Evolutionary conservation across 495 filamentous ascomycete species (phyloP).

Genomic region (Tuber umbilicatum): DNA sequence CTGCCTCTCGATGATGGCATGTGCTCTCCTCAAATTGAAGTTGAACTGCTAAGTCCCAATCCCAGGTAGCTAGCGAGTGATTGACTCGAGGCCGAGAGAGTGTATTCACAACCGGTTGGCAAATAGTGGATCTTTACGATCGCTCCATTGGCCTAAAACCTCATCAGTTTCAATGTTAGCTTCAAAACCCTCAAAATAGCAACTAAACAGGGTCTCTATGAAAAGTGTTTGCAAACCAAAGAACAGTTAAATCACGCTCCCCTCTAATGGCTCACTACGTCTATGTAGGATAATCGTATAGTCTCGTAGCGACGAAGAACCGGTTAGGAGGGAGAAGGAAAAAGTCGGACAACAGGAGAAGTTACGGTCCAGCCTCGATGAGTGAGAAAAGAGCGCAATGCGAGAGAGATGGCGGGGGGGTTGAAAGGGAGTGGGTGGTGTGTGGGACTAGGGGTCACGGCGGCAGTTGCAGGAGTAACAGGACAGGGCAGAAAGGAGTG

Average conservation of each 20-base stretch:
- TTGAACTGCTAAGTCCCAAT: not conserved
- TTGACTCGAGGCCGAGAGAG: conserved; percentile 2
- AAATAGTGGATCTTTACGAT: conserved; percentile 24
- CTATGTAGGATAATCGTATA: not conserved
- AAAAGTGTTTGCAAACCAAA: not conserved
- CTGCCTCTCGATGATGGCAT: conserved; percentile 29
- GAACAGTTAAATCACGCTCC: not conserved
- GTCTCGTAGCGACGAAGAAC: not conserved
- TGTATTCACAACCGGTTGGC: conserved; percentile 19
- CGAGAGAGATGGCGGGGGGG: not conserved
- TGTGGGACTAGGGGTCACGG: conserved; percentile 15
- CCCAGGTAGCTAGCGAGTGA: not conserved
- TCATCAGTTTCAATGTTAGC: not conserved
- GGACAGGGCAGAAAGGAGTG: conserved; percentile 3
- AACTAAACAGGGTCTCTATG: not conserved
- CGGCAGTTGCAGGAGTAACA: conserved; percentile 10
- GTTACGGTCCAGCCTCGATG: conserved; percentile 1
- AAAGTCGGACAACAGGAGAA: not conserved
- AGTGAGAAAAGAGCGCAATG: not conserved
- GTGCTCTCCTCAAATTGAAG: conserved; percentile 8
- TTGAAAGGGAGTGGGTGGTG: conserved; percentile 8
- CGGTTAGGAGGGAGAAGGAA: not conserved
- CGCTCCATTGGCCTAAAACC: conserved; percentile 31
- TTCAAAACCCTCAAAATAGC: conserved; percentile 5
- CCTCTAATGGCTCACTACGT: not conserved